phyloP scores from a whole-genome alignment of 495 filamentous ascomycete genomes.

The Annulohypoxylon maeteangense region DNA sequence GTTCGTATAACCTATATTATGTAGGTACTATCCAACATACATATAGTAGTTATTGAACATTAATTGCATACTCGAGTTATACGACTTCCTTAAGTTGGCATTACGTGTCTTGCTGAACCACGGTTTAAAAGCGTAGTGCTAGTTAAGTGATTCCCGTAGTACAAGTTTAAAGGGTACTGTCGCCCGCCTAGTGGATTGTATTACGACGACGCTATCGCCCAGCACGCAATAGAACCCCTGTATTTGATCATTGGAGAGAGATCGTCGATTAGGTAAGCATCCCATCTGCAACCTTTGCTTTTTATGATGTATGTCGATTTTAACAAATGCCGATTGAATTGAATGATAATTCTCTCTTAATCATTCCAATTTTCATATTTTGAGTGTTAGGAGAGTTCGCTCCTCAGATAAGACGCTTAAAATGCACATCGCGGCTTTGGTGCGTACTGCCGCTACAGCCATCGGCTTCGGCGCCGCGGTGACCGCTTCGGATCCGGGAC shows the following conservation, averaged over 20 bases:
- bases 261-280: conserved; percentile 14
- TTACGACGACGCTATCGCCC: conserved; percentile 14
- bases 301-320: neutral
- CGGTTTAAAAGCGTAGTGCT: neutral
- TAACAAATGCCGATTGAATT: neutral
- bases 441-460: neutral
- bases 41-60: neutral
- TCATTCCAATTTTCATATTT: neutral
- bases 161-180: neutral
- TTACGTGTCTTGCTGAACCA: neutral
- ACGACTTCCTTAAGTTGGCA: neutral
- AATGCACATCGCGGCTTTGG: conserved; percentile 14
- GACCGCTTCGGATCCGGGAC: conserved; percentile 4
- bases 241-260: conserved; percentile 25
- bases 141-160: neutral
- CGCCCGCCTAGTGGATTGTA: neutral
- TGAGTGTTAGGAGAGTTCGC: neutral
- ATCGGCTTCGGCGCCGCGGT: conserved; percentile 5
- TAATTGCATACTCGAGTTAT: neutral
- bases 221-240: conserved; percentile 42
- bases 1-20: neutral
- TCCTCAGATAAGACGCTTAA: neutral
- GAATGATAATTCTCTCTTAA: neutral
- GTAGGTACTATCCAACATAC: neutral
- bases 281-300: neutral